These are phyloP conservation scores for Penicillium olsonii DNA, from an alignment of 2,329 filamentous ascomycete genomes.

Conservation along the genomic window DNA sequence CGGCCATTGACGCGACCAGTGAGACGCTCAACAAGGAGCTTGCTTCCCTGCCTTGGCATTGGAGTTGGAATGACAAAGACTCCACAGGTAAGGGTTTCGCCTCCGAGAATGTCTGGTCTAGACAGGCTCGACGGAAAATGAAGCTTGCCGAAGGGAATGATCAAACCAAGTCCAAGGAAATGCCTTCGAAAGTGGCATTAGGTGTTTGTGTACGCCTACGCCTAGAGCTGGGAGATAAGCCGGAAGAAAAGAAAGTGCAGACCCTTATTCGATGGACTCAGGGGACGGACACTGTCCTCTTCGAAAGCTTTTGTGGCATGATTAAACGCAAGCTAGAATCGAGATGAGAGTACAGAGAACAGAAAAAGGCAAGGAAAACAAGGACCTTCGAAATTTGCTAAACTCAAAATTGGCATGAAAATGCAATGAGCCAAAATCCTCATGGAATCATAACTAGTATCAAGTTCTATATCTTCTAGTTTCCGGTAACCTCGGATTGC, in stretches of 20 bases:
- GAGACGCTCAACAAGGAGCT: slow-evolving; percentile 53
- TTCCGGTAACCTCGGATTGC: slow-evolving; percentile 38
- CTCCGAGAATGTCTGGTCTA: slow-evolving; percentile 72
- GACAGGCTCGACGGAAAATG: slow-evolving; percentile 67
- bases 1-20: slow-evolving; percentile 34
- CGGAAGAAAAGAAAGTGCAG: slow-evolving; percentile 44
- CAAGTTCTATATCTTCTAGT: slow-evolving; percentile 17
- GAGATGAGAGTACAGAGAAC: background rate
- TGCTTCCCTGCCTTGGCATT: slow-evolving; percentile 60
- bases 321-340: slow-evolving; percentile 58
- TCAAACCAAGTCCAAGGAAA: slow-evolving; percentile 31
- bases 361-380: background rate
- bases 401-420: background rate
- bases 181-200: slow-evolving; percentile 48
- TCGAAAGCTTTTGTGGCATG: slow-evolving; percentile 86
- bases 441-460: slow-evolving; percentile 10
- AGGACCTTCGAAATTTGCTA: background rate
- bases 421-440: background rate
- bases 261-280: slow-evolving; percentile 70
- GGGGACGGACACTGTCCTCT: slow-evolving; percentile 71
- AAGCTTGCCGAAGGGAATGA: slow-evolving; percentile 23
- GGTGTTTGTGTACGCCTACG: slow-evolving; percentile 61
- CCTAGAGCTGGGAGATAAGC: slow-evolving; percentile 24
- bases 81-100: slow-evolving; percentile 64
- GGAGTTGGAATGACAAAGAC: slow-evolving; percentile 61